Evolutionary conservation across 139 green algal species (phyloP), one percentile per base, ranked within the genome.

Genomic region (Asterochloris sp.): DNA sequence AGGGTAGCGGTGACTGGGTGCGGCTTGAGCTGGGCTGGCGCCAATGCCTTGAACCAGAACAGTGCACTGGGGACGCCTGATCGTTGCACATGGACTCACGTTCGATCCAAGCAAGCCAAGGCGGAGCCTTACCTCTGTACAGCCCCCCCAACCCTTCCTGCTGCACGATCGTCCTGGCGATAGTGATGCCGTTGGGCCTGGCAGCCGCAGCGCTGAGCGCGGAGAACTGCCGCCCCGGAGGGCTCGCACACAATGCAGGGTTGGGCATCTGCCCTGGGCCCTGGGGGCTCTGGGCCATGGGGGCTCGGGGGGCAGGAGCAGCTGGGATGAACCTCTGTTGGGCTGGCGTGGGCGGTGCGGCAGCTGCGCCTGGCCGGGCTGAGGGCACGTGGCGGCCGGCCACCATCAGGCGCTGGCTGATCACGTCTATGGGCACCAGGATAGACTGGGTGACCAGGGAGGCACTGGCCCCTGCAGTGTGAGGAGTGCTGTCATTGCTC

Each of bases 401-500:
- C 11, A 83, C 73, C 90, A 97, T 96, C 13, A 94, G 88, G 54
- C 82, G 69, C 28, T 85, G 82, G 69, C 76, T 81, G 12, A 97
- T 84, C 21, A 99, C 95, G 82, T 99, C 96, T 8, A 98, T 87
- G 61, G 96, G 96, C 15, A 99, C 96, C 0, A 92, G 89, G 13
- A 99, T 87, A 8, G 84, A 67, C 84, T 99, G 96, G 0, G 92
- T 95, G 82, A 89, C 86, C 2, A 97, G 76, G 10, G 85, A 93
- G 10, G 90, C 94, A 4, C 85, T 75, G 10, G 87, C 91, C 21
- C 95, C 96, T 13, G 85, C 76, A 54, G 38, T 54, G 38, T 54
- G 38, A 54, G 6, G 38, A 54, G 6, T 54, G 6, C 38, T 54
- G 38, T 54, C 38, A 54, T 54, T 54, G 38, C 38, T 54, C 38